Evolutionary conservation across 1,284 basidiomycete genomes (phyloP).

Genomic region (Taiwanofungus camphoratus): DNA sequence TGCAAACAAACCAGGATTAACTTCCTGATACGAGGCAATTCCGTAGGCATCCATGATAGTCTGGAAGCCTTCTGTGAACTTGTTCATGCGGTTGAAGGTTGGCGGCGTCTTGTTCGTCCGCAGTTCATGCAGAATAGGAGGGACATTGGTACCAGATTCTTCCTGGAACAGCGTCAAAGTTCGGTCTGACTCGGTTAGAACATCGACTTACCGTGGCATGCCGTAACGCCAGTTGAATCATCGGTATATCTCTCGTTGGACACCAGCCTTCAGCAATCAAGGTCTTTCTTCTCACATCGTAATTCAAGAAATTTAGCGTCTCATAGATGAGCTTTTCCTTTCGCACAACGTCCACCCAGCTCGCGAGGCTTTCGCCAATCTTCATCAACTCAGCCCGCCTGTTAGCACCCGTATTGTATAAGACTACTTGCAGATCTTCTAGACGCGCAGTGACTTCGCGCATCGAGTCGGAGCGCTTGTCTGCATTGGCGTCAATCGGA

Average conservation of each 20-base stretch:
- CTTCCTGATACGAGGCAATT: constrained; percentile 92
- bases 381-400: constrained; percentile 83
- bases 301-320: constrained; percentile 92
- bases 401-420: constrained; percentile 87
- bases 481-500: constrained; percentile 91
- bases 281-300: constrained; percentile 91
- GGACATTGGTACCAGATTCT: constrained; percentile 88
- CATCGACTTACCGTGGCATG: constrained; percentile 73
- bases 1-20: constrained; percentile 95
- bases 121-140: constrained; percentile 90
- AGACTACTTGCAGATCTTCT: constrained; percentile 88
- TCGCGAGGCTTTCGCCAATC: constrained; percentile 81
- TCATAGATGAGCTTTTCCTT: constrained; percentile 97
- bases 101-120: constrained; percentile 90
- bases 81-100: constrained; percentile 93
- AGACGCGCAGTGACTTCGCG: constrained; percentile 86
- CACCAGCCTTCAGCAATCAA: constrained; percentile 98
- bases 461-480: constrained; percentile 87
- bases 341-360: constrained; percentile 91
- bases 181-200: background rate
- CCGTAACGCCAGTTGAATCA: constrained; percentile 85
- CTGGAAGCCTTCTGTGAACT: constrained; percentile 97
- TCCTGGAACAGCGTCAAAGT: constrained; percentile 47
- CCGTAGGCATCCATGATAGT: constrained; percentile 98
- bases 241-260: constrained; percentile 84